These are phyloP conservation scores for Tulasnella sp. DNA, from an alignment of 768 basidiomycete genomes.

Conservation along the genomic window DNA sequence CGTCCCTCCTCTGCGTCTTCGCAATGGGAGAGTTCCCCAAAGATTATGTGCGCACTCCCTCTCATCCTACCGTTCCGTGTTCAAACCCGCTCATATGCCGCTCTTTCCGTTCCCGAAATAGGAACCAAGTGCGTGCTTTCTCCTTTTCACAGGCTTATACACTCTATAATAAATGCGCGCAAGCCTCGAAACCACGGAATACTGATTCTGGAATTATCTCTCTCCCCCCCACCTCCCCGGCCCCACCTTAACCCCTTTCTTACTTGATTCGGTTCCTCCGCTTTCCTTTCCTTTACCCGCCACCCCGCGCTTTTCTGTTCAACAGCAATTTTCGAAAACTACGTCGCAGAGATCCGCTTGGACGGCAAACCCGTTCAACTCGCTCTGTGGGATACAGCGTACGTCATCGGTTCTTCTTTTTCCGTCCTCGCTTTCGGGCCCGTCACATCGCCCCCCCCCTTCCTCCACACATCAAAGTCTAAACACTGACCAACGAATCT, in stretches of 20 bases:
- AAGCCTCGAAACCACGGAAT: neutral
- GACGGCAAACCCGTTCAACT: slow-evolving; percentile 97
- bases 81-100: neutral
- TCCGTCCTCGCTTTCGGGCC: neutral
- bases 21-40: slow-evolving; percentile 90
- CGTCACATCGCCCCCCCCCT: neutral
- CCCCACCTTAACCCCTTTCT: neutral
- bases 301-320: slow-evolving; percentile 8
- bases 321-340: slow-evolving; percentile 95
- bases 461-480: neutral
- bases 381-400: slow-evolving; percentile 99
- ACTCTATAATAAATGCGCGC: neutral
- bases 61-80: neutral
- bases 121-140: slow-evolving; percentile 45
- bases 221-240: no score
- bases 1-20: slow-evolving; percentile 80
- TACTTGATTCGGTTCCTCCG: neutral
- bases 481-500: neutral
- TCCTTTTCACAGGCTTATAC: slow-evolving; percentile 15
- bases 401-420: slow-evolving; percentile 27
- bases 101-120: slow-evolving; percentile 20
- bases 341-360: slow-evolving; percentile 94
- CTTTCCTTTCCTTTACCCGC: neutral
- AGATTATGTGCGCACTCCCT: slow-evolving; percentile 65
- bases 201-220: neutral